Base-by-base conservation (phyloP, 2,329 filamentous ascomycete genomes). In the Pestalotiopsis sp. region DNA sequence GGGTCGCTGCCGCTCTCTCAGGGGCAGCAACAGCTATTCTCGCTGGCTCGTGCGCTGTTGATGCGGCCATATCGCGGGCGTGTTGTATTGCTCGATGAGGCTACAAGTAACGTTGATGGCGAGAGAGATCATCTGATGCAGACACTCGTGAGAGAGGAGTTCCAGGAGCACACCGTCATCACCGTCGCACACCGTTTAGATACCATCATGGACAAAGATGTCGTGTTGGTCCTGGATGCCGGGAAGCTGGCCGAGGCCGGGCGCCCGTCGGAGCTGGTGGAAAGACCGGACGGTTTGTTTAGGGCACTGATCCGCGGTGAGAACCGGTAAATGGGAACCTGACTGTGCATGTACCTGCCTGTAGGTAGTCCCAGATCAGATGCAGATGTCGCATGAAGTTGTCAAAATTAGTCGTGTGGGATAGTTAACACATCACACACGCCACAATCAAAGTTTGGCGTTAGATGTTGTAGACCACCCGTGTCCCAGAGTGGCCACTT, bases 41-140 rank as follows among this genome's bases (percentile, higher is more conserved):
- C 38, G 7, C 64, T 71, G 3, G 70, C 70, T 17, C 67, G 70
- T 2, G 70, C 68, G 13, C 3, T 70, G 27, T 67, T 71, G 31
- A 65, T 67, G 65, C 45, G 58, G 56, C 23, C 3, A 11, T 14
- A 41, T 38, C 69, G 70, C 9, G 67, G 67, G 13, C 58, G 61
- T 3, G 39, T 68, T 64, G 73, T 76, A 27, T 61, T 70, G 25
- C 62, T 72, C 38, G 70, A 71, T 36, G 69, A 72, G 64, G 68
- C 67, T 63, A 70, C 65, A 45, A 67, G 65, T 13, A 68, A 49
- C 31, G 68, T 72, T 12, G 71, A 72, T 31, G 17, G 20, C 20
- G 49, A 69, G 17, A 69, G 63, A 36, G 71, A 68, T 31, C 13
- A 25, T 12, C 17, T 68, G 20, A 69, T 72, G 64, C 71, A 69